Conservation (phyloP, 2,329 filamentous ascomycete genomes). For the Blastomyces gilchristii region DNA sequence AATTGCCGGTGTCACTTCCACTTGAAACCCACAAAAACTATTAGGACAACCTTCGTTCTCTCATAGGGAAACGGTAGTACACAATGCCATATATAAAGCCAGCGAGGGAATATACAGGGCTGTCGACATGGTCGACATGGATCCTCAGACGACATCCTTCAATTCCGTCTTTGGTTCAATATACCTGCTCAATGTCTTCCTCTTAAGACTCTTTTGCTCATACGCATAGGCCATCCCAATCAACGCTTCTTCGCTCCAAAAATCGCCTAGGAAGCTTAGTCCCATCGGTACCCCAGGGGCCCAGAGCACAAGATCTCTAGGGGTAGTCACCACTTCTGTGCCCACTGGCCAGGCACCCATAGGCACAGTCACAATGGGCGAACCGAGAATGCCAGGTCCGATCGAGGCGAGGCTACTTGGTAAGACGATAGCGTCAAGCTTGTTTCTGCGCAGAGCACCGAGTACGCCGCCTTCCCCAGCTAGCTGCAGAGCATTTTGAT, state of each 20-base stretch:
- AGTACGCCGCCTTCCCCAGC: conserved; percentile 52
- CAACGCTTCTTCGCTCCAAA: conserved; percentile 52
- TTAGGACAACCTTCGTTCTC: not conserved
- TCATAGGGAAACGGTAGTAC: not conserved
- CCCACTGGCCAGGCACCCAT: conserved; percentile 47
- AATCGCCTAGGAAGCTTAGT: conserved; percentile 50
- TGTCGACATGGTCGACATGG: too few relatives aligned
- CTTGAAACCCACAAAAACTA: not conserved
- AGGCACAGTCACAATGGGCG: conserved; percentile 54
- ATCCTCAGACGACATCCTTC: conserved; percentile 25
- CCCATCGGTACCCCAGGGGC: conserved; percentile 53
- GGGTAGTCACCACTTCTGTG: conserved; percentile 37
- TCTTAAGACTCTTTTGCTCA: conserved; percentile 49
- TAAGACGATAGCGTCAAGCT: conserved; percentile 52
- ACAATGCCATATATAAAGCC: not conserved
- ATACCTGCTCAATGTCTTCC: conserved; percentile 41
- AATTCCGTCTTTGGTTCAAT: conserved; percentile 42
- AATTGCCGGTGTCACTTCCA: not conserved
- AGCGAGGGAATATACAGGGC: not conserved
- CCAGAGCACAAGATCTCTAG: conserved; percentile 43
- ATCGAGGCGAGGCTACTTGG: conserved; percentile 43
- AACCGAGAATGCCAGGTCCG: conserved; percentile 47
- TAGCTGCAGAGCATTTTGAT: conserved; percentile 44
- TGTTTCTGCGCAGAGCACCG: conserved; percentile 47
- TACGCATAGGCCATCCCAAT: conserved; percentile 59